Evolutionary conservation across 2,329 filamentous ascomycete species (phyloP), one percentile per base, ranked within the genome.

Genomic region (Colletotrichum viniferum): DNA sequence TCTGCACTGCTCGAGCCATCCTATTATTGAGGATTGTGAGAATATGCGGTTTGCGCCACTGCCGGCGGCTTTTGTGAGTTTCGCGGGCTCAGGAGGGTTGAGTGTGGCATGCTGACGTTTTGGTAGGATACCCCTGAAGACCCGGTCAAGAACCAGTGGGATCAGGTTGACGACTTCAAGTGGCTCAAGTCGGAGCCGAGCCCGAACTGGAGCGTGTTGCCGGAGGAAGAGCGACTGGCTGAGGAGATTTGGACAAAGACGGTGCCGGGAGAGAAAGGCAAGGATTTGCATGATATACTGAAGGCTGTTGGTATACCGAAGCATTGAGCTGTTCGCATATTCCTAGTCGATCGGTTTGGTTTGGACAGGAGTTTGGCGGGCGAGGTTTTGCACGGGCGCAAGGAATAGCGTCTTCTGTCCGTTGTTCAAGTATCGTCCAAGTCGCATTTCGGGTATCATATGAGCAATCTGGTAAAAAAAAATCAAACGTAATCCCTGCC

Each of bases 151-250:
- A 96, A 98, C 82, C 91, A 94, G 80, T 99, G 95, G 95, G 90
- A 96, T 79, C 92, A 97, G 80, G 94, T 98, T 18, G 95, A 98
- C 83, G 97, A 99, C 83, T 99, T 99, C 88, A 98, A 98, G 85
- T 98, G 97, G 97, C 90, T 98, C 77, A 97, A 96, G 84, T 89
- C 91, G 18, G 95, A 94, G 73, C 91, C 92, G 34, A 98, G 95
- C 81, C 97, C 97, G 3, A 96, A 99, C 82, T 99, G 96, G 95
- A 91, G 88, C 38, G 84, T 95, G 4, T 79, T 98, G 26, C 87
- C 91, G 2, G 89, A 92, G 68, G 87, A 87, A 2, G 86, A 93
- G 70, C 89, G 89, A 28, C 85, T 96, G 14, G 78, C 85, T 0
- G 90, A 93, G 3, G 86, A 90, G 3, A 86, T 94, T 1, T 98